Conservation (phyloP, 2,329 filamentous ascomycete genomes). For the Aspergillus alliaceus region DNA sequence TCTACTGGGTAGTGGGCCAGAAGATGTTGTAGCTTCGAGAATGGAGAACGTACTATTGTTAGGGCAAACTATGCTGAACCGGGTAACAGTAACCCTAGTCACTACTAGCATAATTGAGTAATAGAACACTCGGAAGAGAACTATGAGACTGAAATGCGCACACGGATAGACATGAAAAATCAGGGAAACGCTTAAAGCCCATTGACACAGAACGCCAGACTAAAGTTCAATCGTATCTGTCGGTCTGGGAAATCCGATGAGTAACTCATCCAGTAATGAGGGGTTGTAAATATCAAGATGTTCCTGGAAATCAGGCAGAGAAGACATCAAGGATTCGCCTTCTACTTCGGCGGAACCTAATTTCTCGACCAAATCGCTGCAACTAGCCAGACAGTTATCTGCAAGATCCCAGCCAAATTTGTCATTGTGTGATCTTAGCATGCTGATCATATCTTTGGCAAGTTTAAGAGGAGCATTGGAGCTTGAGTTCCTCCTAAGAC, state of each 20-base stretch:
- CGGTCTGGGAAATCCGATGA: neutral
- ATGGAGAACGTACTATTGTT: too few relatives aligned
- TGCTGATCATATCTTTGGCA: constrained; percentile 43
- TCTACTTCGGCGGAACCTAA: constrained; percentile 5
- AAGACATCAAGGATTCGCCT: neutral
- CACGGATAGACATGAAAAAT: neutral
- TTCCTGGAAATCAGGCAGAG: neutral
- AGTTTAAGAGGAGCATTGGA: constrained; percentile 39
- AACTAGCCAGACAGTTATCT: constrained; percentile 52
- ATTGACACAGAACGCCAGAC: neutral
- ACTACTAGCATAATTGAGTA: too few relatives aligned
- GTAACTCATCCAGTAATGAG: neutral
- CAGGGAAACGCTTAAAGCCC: too few relatives aligned
- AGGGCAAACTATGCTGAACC: too few relatives aligned
- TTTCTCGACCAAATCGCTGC: constrained; percentile 50
- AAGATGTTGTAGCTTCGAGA: too few relatives aligned
- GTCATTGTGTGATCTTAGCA: constrained; percentile 43
- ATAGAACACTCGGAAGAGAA: too few relatives aligned
- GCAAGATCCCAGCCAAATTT: constrained; percentile 51
- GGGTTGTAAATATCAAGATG: neutral
- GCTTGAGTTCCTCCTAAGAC: constrained; percentile 40
- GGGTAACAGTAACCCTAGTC: too few relatives aligned
- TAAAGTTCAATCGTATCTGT: neutral
- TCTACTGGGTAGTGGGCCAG: neutral
- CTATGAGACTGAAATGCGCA: too few relatives aligned